A percentile compares a stretch with the other conserved stretches of the same genome.
Evolutionary conservation across 805 yeast species (phyloP).

Genomic region (Candida silvicultrix): DNA sequence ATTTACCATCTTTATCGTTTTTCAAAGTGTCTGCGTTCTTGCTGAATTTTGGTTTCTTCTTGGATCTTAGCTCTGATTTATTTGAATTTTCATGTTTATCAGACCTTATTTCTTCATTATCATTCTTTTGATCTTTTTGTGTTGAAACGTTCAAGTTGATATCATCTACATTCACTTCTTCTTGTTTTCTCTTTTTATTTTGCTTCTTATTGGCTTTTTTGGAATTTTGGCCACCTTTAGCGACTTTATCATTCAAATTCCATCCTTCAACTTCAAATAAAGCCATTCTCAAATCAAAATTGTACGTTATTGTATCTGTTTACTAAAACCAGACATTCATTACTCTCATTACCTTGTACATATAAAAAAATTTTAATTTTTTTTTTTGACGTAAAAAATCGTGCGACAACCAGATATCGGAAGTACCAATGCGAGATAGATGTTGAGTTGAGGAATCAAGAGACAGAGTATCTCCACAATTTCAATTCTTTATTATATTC

Average conservation of each 20-base stretch:
- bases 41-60: slow-evolving; percentile 8
- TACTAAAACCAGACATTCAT: too few relatives aligned
- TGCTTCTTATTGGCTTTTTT: slow-evolving; percentile 24
- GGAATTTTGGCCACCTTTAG: slow-evolving; percentile 37
- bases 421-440: too few relatives aligned
- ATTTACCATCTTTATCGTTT: slow-evolving; percentile 1
- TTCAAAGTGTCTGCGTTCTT: slow-evolving; percentile 2
- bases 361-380: background rate
- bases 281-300: slow-evolving; percentile 41
- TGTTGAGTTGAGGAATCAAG: too few relatives aligned
- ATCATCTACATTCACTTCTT: slow-evolving; percentile 6
- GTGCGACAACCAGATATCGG: background rate
- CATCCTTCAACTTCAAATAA: slow-evolving; percentile 80
- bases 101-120: slow-evolving; percentile 4
- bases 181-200: slow-evolving; percentile 19
- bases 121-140: slow-evolving; percentile 3
- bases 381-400: background rate
- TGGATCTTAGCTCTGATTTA: background rate
- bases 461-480: slow-evolving; percentile 6
- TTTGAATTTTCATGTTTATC: slow-evolving; percentile 8
- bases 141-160: slow-evolving; percentile 10
- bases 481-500: slow-evolving; percentile 1
- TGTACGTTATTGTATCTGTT: background rate
- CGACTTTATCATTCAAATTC: slow-evolving; percentile 52
- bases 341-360: background rate